Evolutionary conservation across 225 moss, liverwort and hornwort species (phyloP).

Genomic region (Sphagnum contortum): DNA sequence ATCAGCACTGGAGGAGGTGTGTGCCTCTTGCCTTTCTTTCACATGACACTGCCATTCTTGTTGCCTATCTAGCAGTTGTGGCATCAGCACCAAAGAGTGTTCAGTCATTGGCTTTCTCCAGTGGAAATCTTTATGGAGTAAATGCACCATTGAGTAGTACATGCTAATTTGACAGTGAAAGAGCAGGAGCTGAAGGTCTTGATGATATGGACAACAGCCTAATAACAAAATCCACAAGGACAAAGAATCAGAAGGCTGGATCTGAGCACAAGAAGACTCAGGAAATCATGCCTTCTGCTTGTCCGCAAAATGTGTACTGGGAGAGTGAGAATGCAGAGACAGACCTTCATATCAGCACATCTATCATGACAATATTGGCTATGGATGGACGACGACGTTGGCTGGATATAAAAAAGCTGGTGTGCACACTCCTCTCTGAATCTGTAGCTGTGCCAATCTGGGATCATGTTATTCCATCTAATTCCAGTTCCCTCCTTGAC

Average conservation of each 20-base stretch:
- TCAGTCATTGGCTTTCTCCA: too few species aligned
- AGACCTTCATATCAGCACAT: slow-evolving; percentile 59
- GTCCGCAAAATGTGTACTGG: slow-evolving; percentile 72
- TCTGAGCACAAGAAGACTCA: slow-evolving; percentile 17
- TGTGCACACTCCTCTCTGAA: slow-evolving; percentile 11
- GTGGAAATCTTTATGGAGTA: too few species aligned
- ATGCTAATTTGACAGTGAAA: neutral
- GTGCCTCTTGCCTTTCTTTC: too few species aligned
- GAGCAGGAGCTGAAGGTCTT: slow-evolving; percentile 8
- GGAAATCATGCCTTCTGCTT: slow-evolving; percentile 23
- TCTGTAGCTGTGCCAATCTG: neutral
- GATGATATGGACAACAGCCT: slow-evolving; percentile 4
- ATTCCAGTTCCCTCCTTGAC: slow-evolving; percentile 7
- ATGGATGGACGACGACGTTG: slow-evolving; percentile 99
- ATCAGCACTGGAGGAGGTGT: too few species aligned
- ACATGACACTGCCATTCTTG: too few species aligned
- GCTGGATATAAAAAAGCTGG: slow-evolving; percentile 88
- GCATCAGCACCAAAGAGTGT: too few species aligned
- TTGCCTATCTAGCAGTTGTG: too few species aligned
- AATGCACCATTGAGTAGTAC: too few species aligned
- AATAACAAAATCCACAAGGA: slow-evolving; percentile 3
- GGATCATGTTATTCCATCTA: neutral
- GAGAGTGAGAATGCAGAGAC: slow-evolving; percentile 47
- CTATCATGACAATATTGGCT: slow-evolving; percentile 71
- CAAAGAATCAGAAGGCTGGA: slow-evolving; percentile 14